Base-by-base conservation (phyloP, 495 filamentous ascomycete species). In the Delitschia confertaspora region DNA sequence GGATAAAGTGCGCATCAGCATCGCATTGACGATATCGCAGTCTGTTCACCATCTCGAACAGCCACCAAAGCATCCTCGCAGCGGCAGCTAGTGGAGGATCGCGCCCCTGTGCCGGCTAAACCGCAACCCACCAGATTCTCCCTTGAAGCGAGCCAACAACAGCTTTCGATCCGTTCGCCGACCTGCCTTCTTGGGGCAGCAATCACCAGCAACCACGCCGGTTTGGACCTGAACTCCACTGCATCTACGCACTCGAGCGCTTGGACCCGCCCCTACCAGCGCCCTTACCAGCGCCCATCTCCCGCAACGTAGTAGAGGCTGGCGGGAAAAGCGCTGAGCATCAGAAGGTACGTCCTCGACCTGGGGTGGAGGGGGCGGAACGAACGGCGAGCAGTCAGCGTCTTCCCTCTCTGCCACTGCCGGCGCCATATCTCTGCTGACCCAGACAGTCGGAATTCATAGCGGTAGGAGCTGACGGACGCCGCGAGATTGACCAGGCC, bases 131-230 rank as follows among this genome's bases (percentile, higher is more conserved):
- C 47, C 27, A 39, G 36, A 39, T 39, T 39, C 10, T 49, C 47
- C 47, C 47, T 50, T 51, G 47, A 56, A 51, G 52, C 52, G 52
- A 56, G 38, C 45, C 51, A 54, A 46, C 51, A 55, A 55, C 51
- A 45, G 51, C 51, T 38, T 19, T 50, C 47, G 14, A 36, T 27
- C n/a, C 18, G 42, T 39, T 29, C 42, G 13, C 44, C 33, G 9
- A 13, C 34, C n/a, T 25, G 16, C 22, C 32, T 17, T 20, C 33
- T 18, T 18, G n/a, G 35, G n/a, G 31, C 31, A 33, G 5, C 31
- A 33, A 6, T n/a, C n/a, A n/a, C n/a, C n/a, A n/a, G 20, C 46
- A 16, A 8, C 22, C 3, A 13, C 27, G 27, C 36, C 42, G 13
- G 6, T 38, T 46, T 34, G 42, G 32, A 34, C 33, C 21, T n/a